Evolutionary conservation across 441 rosid genomes (phyloP).

Genomic region (Omphalea diandra): DNA sequence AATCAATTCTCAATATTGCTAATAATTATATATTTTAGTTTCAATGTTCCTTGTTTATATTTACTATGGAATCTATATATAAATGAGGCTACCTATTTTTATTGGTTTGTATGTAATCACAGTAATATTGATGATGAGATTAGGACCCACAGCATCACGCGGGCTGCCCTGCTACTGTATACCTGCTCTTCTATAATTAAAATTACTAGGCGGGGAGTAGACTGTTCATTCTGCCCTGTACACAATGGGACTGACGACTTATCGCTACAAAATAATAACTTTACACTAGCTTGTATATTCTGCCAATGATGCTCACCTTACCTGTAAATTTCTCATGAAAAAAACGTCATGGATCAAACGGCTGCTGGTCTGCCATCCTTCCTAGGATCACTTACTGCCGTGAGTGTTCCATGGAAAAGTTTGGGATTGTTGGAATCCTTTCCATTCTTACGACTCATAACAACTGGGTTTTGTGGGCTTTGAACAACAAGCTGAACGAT

Average conservation of each 20-base stretch:
- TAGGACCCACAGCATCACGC: too few species aligned
- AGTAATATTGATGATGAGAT: too few species aligned
- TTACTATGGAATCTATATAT: too few species aligned
- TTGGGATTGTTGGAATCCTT: constrained; percentile 21
- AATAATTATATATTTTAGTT: too few species aligned
- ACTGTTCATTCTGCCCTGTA: too few species aligned
- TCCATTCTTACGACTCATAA: constrained; percentile 36
- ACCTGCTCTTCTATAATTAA: too few species aligned
- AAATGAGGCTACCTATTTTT: too few species aligned
- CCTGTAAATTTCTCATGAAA: neutral
- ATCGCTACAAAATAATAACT: neutral
- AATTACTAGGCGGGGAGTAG: too few species aligned
- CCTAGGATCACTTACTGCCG: constrained; percentile 86
- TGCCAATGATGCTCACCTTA: neutral
- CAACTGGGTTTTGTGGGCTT: constrained; percentile 25
- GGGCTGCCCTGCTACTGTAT: too few species aligned
- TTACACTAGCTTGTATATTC: neutral
- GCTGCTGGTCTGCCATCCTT: constrained; percentile 92
- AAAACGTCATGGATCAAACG: constrained; percentile 29
- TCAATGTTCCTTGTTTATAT: too few species aligned
- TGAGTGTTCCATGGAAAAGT: constrained; percentile 51
- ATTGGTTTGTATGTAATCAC: too few species aligned
- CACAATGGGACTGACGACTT: neutral
- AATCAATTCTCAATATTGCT: too few species aligned
- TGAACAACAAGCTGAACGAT: constrained; percentile 82